Evolutionary conservation across 2,329 filamentous ascomycete species (phyloP).

Genomic region (Ilyonectria destructans): DNA sequence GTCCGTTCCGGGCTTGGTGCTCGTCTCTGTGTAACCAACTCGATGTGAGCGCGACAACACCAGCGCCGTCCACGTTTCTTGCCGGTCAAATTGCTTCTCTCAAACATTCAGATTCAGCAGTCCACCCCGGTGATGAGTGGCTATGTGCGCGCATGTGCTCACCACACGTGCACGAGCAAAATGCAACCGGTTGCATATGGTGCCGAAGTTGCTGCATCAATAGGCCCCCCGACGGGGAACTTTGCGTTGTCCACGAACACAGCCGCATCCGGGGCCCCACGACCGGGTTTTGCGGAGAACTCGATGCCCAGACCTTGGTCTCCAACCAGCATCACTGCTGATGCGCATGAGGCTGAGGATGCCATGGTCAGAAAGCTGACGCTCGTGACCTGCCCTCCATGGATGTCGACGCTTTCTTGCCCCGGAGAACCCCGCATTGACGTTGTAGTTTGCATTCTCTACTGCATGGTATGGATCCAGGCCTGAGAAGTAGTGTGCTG

Average conservation of each 20-base stretch:
- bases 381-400: conserved; percentile 25
- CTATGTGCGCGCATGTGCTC: conserved; percentile 23
- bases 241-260: conserved; percentile 21
- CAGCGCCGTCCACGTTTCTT: conserved; percentile 24
- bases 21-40: conserved; percentile 13
- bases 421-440: conserved; percentile 28
- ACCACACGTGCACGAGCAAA: conserved; percentile 24
- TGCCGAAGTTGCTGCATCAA: conserved; percentile 14
- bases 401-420: conserved; percentile 17
- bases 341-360: conserved; percentile 25
- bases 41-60: background rate
- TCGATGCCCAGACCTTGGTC: conserved; percentile 11
- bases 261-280: conserved; percentile 27
- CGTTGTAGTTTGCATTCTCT: conserved; percentile 8
- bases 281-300: conserved; percentile 19
- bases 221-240: conserved; percentile 1
- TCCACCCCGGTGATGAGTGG: conserved; percentile 2
- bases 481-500: conserved; percentile 7
- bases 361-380: conserved; percentile 28
- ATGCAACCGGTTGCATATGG: conserved; percentile 28
- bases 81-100: background rate
- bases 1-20: conserved; percentile 15
- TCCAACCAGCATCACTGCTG: conserved; percentile 19
- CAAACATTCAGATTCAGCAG: background rate
- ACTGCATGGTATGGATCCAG: conserved; percentile 22